Evolutionary conservation across 331 rosid genomes (phyloP), one percentile per base, ranked within the genome.

Genomic region (Ulmus americana): DNA sequence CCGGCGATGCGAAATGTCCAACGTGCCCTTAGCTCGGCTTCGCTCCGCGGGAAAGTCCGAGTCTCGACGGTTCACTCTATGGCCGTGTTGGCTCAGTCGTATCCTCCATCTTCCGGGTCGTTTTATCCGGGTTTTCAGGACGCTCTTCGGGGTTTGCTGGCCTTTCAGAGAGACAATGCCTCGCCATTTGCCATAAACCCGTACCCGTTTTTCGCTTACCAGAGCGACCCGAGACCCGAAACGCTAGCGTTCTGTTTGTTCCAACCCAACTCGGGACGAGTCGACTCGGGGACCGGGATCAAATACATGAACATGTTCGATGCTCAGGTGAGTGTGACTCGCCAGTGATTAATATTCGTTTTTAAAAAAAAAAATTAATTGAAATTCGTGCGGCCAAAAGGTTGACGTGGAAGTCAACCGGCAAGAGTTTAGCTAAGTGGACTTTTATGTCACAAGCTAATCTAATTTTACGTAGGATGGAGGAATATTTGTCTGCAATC

Each of bases 301-400:
- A 88, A 85, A 46, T 94, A 94, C 79, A 79, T 81, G 70, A 94
- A 94, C 73, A 89, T 94, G 98, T 94, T 94, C 70, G 95, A 94
- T 46, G 95, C 98, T 45, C 97, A 89, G 95, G 98, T 94, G 11
- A 57, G 80, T 67, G 0, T 62, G 13, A 10, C 18, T 42, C 18
- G 7, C 54, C 35, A 6, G 5, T 44, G 35, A 1, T 57, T 59
- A n/a, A 48, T 35, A 10, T 64, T 2, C 14, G 15, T 67, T 60
- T 4, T 6, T 16, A 20, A 6, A 16, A 15, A 14, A 12, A 20
- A 43, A 38, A 6, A 13, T 6, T 14, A 41, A 39, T 42, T 6
- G 9, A 55, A 28, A 55, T 10, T 55, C 38, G 12, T 41, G 39
- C 12, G 54, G 65, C 52, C 65, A 40, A 35, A 16, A 40, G 48